Base-by-base conservation (phyloP, 257 asterid species). In the Rubia yunnanensis region DNA sequence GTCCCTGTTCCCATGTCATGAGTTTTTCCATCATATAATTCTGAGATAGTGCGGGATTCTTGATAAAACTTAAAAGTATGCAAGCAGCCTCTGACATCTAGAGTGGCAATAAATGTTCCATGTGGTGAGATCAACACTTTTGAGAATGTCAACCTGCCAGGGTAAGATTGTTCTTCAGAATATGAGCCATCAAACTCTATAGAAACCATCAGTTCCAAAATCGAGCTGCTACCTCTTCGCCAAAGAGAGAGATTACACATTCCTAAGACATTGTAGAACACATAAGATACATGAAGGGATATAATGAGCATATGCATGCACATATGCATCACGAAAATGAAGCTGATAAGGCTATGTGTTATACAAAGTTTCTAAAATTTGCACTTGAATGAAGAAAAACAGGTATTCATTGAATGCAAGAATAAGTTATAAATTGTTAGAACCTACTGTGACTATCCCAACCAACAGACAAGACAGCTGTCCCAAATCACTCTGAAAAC, bases 51-150 rank as follows among this genome's bases (percentile, higher is more conserved):
- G 65, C 77, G 58, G 32, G 76, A 82, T 44, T 81, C 84, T 68
- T 83, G 75, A 78, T 88, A 89, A 78, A 84, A 80, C 64, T 82
- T 87, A 78, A 87, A 86, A 74, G 77, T 71, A 78, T 61, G 72
- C 73, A 94, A 82, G 77, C 82, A 70, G 46, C 97, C 97, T 77
- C 74, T 72, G 67, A 64, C 65, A 76, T 94, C 99, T 76, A 94
- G 78, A 73, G 87, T 76, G 72, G 96, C 90, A 70, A 90, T 74
- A 73, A 68, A 79, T 22, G 72, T 83, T 70, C 99, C 95, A 34
- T 63, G 64, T 1, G 88, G 94, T 38, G 99, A 89, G 73, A 90
- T 80, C 49, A 81, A 75, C 83, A 89, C 87, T 82, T 94, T 92
- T 30, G 97, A 85, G 80, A 70, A 84, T 58, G 87, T 72, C 63